These are phyloP conservation scores for Entrophospora sp. DNA, from an alignment of 192 early-diverging fungal species.

Conservation along the genomic window DNA sequence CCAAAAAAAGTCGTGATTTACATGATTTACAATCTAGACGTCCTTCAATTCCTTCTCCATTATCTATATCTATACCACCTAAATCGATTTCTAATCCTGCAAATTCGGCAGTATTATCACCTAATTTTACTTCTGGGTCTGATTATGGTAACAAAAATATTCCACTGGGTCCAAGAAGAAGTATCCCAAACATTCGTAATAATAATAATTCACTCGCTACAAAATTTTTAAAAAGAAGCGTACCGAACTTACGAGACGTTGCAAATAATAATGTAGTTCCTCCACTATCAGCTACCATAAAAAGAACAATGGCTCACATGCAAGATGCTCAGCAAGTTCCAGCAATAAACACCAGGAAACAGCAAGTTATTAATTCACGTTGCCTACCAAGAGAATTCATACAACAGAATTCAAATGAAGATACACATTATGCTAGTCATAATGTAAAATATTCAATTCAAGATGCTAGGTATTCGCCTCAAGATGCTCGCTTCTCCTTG, in stretches of 20 bases:
- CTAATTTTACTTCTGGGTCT: too few relatives aligned
- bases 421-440: background rate
- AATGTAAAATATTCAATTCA: background rate
- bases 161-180: constrained; percentile 2
- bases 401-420: too few relatives aligned
- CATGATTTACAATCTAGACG: background rate
- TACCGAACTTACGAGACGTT: constrained; percentile 14
- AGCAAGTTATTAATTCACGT: background rate
- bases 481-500: constrained; percentile 6
- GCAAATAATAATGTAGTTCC: background rate
- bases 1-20: background rate
- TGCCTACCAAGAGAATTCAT: background rate
- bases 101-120: background rate
- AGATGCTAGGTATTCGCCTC: constrained; percentile 9
- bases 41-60: constrained; percentile 9
- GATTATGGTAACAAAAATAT: constrained; percentile 14
- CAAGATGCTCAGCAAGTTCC: background rate
- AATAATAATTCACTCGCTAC: background rate
- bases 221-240: constrained; percentile 8
- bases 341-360: background rate
- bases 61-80: constrained; percentile 12
- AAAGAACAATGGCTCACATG: constrained; percentile 4
- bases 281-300: constrained; percentile 6
- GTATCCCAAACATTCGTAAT: constrained; percentile 13
- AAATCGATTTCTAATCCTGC: background rate